Base-by-base conservation (phyloP, 78 protist species). In the Polysphondylium violaceum region DNA sequence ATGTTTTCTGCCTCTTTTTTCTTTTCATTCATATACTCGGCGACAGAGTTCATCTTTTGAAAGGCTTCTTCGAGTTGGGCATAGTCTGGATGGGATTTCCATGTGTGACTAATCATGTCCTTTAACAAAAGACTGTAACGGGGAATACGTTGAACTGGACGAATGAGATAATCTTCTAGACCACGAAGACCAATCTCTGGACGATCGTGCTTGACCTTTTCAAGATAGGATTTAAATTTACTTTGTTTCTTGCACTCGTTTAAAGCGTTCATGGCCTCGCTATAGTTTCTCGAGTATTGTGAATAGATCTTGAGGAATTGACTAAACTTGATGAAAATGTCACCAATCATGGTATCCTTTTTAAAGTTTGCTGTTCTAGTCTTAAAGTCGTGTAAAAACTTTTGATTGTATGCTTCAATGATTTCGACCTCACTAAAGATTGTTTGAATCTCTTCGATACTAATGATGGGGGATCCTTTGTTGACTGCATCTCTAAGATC, bases 71-170 rank as follows among this genome's bases (percentile, higher is more conserved):
- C 76, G 51, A 83, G 58, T 43, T 74, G 63, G 19, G 43, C 72
- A 59, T 83, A 83, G 35, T 83, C 91, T 44, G 81, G 91, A 83
- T 83, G 91, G 4, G 79, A 23, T 69, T 44, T 41, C 91, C 91
- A 83, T 0, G 91, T 83, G 58, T 83, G 91, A 41, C 40, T 3
- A 44, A 83, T 83, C 91, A 83, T 83, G 56, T 83, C 91, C 43
- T 69, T 83, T 19, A 83, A 16, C 19, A 83, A 43, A 0, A 83
- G 14, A n/a, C 79, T 69, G 12, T 83, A 83, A 43, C 91, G 36
- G 50, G 91, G 91, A 67, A 83, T 83, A 41, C 91, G 40, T 83
- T 83, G 91, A 69, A 83, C 69, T 35, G 91, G 91, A 58, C 91
- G 51, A 59, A 83, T 83, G 19, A 83, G 51, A 59, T 83, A 69